Evolutionary conservation across 2,329 filamentous ascomycete genomes (phyloP).

Genomic region (Fusarium poae): DNA sequence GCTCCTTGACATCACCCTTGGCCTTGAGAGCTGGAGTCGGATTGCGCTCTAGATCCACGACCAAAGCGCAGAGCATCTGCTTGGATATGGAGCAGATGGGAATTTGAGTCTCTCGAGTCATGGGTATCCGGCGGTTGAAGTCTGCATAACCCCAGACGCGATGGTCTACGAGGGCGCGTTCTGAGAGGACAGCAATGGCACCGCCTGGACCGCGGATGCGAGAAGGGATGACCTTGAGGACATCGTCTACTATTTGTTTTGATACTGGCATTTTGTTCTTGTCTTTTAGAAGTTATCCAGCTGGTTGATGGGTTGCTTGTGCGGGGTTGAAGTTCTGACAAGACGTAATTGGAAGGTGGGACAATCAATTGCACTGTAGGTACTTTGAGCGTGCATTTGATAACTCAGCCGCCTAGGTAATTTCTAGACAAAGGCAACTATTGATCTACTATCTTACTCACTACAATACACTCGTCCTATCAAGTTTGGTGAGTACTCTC

Average conservation of each 20-base stretch:
- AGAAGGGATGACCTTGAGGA: slow-evolving; percentile 24
- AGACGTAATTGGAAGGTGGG: slow-evolving; percentile 35
- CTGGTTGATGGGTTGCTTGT: slow-evolving; percentile 2
- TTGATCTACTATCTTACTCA: no score
- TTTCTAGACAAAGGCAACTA: no score
- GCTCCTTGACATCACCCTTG: slow-evolving; percentile 19
- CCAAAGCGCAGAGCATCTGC: slow-evolving; percentile 36
- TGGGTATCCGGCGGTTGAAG: slow-evolving; percentile 33
- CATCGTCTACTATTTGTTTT: slow-evolving; percentile 20
- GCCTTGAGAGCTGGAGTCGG: slow-evolving; percentile 19
- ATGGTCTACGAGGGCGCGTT: slow-evolving; percentile 24
- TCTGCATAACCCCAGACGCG: slow-evolving; percentile 37
- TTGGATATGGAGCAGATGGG: slow-evolving; percentile 39
- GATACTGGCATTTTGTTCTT: slow-evolving; percentile 23
- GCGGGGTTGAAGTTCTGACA: slow-evolving; percentile 29
- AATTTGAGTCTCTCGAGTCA: slow-evolving; percentile 28
- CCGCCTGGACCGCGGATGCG: slow-evolving; percentile 36
- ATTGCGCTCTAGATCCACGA: slow-evolving; percentile 31
- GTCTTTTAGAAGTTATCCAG: neutral
- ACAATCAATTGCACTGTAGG: slow-evolving; percentile 14
- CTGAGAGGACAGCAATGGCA: slow-evolving; percentile 31
- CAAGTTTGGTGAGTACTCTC: neutral
- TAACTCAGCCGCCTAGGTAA: neutral
- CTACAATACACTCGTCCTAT: neutral
- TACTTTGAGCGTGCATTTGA: neutral